Percentiles rank a stretch among this genome's conserved stretches.
These are phyloP conservation scores for Gastrolobium villosum DNA, from an alignment of 306 rosid species.

Conservation along the genomic window DNA sequence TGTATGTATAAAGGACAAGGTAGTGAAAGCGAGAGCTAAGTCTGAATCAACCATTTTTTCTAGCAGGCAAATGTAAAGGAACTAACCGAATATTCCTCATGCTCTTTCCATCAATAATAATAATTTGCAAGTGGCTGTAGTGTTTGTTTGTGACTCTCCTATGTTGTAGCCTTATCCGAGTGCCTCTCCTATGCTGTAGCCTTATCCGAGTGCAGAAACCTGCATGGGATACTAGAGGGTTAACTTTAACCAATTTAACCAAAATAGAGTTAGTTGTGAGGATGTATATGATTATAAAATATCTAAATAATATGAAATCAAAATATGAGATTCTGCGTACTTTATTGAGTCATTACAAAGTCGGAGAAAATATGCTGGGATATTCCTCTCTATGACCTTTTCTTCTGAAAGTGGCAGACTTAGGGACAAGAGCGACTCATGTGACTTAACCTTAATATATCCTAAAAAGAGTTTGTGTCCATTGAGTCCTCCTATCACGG, in stretches of 20 bases:
- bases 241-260: background rate
- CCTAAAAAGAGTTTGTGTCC: too few relatives aligned
- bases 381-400: too few relatives aligned
- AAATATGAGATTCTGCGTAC: too few relatives aligned
- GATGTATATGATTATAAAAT: too few relatives aligned
- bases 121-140: constrained; percentile 4
- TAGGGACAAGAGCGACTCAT: too few relatives aligned
- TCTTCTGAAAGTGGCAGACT: too few relatives aligned
- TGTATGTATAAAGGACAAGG: background rate
- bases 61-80: background rate
- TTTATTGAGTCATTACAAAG: too few relatives aligned
- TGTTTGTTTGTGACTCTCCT: background rate
- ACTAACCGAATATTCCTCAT: constrained; percentile 24
- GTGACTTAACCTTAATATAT: too few relatives aligned
- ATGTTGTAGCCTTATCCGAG: background rate
- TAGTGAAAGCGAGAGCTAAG: background rate
- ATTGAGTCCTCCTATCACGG: too few relatives aligned
- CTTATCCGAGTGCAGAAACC: constrained; percentile 10
- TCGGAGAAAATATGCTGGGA: too few relatives aligned
- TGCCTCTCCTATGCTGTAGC: constrained; percentile 4
- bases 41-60: constrained; percentile 14
- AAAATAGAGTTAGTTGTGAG: too few relatives aligned
- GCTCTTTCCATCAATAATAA: background rate
- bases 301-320: too few relatives aligned
- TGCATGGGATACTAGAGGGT: background rate